These are phyloP conservation scores for Saccharomycopsis sp. DNA, from an alignment of 805 yeast genomes.

Conservation along the genomic window DNA sequence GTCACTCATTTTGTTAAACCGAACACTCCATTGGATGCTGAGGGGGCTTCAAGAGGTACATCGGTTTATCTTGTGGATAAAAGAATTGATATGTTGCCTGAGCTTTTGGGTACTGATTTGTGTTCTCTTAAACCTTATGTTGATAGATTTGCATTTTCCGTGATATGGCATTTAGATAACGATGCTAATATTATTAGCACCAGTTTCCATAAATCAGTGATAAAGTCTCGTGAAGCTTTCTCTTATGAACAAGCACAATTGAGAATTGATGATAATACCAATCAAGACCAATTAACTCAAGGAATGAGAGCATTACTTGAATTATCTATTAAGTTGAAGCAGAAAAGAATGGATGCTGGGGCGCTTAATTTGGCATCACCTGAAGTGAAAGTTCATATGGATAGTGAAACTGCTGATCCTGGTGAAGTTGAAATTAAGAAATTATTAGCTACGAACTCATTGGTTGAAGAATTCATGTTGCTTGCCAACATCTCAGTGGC, in stretches of 20 bases:
- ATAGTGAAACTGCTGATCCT: conserved; percentile 95
- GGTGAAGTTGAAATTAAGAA: conserved; percentile 90
- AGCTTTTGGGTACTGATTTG: conserved; percentile 87
- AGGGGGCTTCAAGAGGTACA: conserved; percentile 96
- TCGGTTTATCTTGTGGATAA: conserved; percentile 96
- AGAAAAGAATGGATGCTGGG: conserved; percentile 85
- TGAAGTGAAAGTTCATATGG: conserved; percentile 95
- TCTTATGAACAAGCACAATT: conserved; percentile 90
- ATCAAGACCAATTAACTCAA: conserved; percentile 76
- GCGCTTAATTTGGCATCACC: conserved; percentile 96
- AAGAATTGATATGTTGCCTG: conserved; percentile 97
- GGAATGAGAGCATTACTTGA: conserved; percentile 79
- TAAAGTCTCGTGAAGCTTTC: conserved; percentile 88
- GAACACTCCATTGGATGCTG: conserved; percentile 83
- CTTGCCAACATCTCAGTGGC: conserved; percentile 96
- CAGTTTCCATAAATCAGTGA: conserved; percentile 78
- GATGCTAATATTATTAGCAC: conserved; percentile 79
- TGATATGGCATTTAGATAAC: conserved; percentile 88
- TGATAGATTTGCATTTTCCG: conserved; percentile 93
- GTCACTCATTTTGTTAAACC: conserved; percentile 96
- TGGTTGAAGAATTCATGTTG: conserved; percentile 98
- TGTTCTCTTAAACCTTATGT: conserved; percentile 94
- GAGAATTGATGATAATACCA: conserved; percentile 72
- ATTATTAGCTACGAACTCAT: conserved; percentile 82
- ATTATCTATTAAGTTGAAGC: conserved; percentile 79